Evolutionary conservation across 1,284 basidiomycete species (phyloP).

Genomic region (Ceratobasidium sp.): DNA sequence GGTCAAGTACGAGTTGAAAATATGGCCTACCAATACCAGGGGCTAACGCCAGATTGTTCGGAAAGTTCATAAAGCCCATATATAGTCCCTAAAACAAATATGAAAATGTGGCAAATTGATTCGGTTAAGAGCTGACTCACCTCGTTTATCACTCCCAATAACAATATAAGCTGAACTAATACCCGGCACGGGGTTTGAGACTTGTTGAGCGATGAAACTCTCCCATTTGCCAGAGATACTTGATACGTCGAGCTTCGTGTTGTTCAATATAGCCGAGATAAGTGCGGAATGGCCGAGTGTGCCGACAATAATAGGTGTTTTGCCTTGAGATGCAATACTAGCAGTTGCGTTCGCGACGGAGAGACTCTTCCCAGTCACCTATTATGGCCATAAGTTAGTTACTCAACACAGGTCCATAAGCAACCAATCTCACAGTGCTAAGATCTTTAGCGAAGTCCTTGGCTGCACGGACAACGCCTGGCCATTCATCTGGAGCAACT

Average conservation of each 20-base stretch:
- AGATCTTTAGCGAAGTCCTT: constrained; percentile 74
- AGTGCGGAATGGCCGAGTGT: constrained; percentile 74
- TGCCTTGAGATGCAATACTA: constrained; percentile 36
- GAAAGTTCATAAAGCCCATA: constrained; percentile 78
- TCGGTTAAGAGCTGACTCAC: constrained; percentile 52
- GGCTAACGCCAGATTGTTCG: constrained; percentile 63
- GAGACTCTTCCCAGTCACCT: constrained; percentile 69
- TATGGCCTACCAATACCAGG: constrained; percentile 23
- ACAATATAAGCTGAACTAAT: constrained; percentile 74
- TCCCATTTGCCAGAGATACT: constrained; percentile 75
- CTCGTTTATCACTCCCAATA: constrained; percentile 75
- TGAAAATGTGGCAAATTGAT: background rate
- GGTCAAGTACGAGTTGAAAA: background rate
- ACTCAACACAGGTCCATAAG: background rate
- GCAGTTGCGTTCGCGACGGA: constrained; percentile 63
- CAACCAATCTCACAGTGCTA: constrained; percentile 53
- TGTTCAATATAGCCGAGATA: constrained; percentile 68
- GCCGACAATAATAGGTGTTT: constrained; percentile 71
- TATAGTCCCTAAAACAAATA: constrained; percentile 63
- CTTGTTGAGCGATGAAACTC: constrained; percentile 67
- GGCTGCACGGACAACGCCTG: constrained; percentile 74
- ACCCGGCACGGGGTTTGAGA: constrained; percentile 70
- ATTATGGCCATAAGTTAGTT: background rate
- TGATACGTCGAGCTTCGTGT: constrained; percentile 68
- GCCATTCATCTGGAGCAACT: constrained; percentile 71